Percentiles rank a stretch among this genome's conserved stretches.
Conservation (phyloP, 352 stramenopile species). For the Phytophthora agathidicida region DNA sequence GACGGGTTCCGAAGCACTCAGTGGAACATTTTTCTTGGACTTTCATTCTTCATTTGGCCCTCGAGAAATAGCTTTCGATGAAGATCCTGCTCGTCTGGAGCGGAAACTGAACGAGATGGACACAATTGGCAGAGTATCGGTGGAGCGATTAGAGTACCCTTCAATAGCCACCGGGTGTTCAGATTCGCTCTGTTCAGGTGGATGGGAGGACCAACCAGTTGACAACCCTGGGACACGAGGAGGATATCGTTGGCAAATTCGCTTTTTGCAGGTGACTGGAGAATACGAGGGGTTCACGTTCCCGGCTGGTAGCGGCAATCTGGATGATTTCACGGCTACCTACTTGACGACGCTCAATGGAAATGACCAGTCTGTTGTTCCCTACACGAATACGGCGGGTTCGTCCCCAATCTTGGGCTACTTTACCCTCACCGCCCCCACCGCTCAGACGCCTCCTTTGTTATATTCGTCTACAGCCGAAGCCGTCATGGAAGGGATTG, state of each 20-base stretch:
- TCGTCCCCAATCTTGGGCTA: slow-evolving; percentile 51
- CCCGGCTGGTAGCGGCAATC: slow-evolving; percentile 75
- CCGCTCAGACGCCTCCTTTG: slow-evolving; percentile 50
- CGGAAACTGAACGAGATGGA: slow-evolving; percentile 96
- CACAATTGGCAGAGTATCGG: slow-evolving; percentile 91
- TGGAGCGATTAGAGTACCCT: slow-evolving; percentile 90
- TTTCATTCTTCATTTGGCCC: slow-evolving; percentile 82
- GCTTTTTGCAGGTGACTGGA: slow-evolving; percentile 74
- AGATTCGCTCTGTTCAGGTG: slow-evolving; percentile 72
- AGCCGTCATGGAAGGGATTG: slow-evolving; percentile 71
- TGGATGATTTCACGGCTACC: slow-evolving; percentile 61
- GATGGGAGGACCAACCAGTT: slow-evolving; percentile 90
- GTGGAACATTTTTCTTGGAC: slow-evolving; percentile 91
- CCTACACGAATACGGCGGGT: slow-evolving; percentile 55
- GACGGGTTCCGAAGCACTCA: slow-evolving; percentile 87
- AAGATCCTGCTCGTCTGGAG: slow-evolving; percentile 80
- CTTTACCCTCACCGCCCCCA: slow-evolving; percentile 53
- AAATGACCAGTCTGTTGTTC: slow-evolving; percentile 52
- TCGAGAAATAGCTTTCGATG: slow-evolving; percentile 87
- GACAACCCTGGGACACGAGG: slow-evolving; percentile 73
- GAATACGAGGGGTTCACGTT: slow-evolving; percentile 78
- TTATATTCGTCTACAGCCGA: slow-evolving; percentile 64
- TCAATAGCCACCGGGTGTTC: slow-evolving; percentile 61
- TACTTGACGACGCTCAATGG: slow-evolving; percentile 43
- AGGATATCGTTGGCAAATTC: slow-evolving; percentile 77